Evolutionary conservation across 257 asterid genomes (phyloP).

Genomic region (Solanum pinnatisectum): DNA sequence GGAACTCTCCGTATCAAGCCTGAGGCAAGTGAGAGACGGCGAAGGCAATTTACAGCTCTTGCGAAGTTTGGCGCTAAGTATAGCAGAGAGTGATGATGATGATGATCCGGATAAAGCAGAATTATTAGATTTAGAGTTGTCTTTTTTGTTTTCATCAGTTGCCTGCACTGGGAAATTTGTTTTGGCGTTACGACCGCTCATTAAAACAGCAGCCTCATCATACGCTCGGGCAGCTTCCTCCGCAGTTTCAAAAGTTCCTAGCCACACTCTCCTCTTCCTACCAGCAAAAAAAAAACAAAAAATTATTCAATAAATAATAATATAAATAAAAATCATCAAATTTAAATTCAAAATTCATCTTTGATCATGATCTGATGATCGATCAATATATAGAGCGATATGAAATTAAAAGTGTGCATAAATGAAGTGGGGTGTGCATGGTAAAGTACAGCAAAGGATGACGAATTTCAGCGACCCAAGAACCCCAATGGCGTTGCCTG

Average conservation of each 20-base stretch:
- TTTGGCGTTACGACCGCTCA: constrained; percentile 55
- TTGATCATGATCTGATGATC: background rate
- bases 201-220: constrained; percentile 45
- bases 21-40: constrained; percentile 48
- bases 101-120: constrained; percentile 7
- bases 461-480: constrained; percentile 68
- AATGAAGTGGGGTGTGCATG: background rate
- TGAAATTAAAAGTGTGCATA: background rate
- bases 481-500: constrained; percentile 68
- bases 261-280: constrained; percentile 59
- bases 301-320: too few species aligned
- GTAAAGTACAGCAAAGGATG: constrained; percentile 38
- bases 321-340: background rate
- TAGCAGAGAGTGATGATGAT: constrained; percentile 13
- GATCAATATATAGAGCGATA: background rate
- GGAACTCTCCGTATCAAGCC: constrained; percentile 50
- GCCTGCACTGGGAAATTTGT: constrained; percentile 38
- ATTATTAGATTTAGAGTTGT: background rate
- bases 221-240: constrained; percentile 56
- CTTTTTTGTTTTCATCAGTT: background rate
- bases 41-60: constrained; percentile 32
- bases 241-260: constrained; percentile 52
- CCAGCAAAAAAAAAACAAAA: background rate
- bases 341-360: background rate
- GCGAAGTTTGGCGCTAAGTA: constrained; percentile 37